phyloP scores from a whole-genome alignment of 805 yeast species.

The Dipodascus albidus region DNA sequence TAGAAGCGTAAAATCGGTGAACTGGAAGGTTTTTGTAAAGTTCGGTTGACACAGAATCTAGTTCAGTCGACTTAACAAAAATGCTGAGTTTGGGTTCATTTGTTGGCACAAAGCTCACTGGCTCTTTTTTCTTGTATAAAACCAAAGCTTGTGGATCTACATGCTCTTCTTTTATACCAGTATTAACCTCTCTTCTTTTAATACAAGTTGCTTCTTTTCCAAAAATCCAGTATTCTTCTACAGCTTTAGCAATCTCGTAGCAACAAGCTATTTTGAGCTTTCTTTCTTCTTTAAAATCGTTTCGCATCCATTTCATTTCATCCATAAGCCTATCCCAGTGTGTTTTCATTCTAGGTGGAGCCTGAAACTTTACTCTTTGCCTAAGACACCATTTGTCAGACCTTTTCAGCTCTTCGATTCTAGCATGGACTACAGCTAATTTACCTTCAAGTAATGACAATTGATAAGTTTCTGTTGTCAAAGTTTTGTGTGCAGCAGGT shows the following conservation, averaged over 20 bases:
- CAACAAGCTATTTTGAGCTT: constrained; percentile 65
- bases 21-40: constrained; percentile 16
- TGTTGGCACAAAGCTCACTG: constrained; percentile 4
- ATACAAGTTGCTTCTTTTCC: constrained; percentile 60
- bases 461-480: constrained; percentile 77
- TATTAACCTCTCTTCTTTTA: constrained; percentile 35
- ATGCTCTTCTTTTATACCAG: constrained; percentile 13
- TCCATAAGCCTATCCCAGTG: constrained; percentile 67
- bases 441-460: constrained; percentile 82
- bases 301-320: constrained; percentile 78
- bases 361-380: constrained; percentile 63
- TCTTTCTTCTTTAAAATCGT: constrained; percentile 60
- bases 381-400: constrained; percentile 84
- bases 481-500: constrained; percentile 75
- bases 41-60: constrained; percentile 17
- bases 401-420: constrained; percentile 85
- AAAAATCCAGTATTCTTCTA: constrained; percentile 64
- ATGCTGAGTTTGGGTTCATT: constrained; percentile 10
- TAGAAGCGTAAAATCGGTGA: not conserved
- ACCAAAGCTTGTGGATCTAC: constrained; percentile 8
- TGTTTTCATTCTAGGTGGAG: constrained; percentile 44
- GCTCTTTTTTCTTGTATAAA: constrained; percentile 8
- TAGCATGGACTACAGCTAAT: constrained; percentile 74
- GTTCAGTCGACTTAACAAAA: constrained; percentile 9
- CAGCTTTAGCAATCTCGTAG: constrained; percentile 55